These are phyloP conservation scores for Trematosphaeria pertusa DNA, from an alignment of 2,329 filamentous ascomycete species.

Conservation along the genomic window DNA sequence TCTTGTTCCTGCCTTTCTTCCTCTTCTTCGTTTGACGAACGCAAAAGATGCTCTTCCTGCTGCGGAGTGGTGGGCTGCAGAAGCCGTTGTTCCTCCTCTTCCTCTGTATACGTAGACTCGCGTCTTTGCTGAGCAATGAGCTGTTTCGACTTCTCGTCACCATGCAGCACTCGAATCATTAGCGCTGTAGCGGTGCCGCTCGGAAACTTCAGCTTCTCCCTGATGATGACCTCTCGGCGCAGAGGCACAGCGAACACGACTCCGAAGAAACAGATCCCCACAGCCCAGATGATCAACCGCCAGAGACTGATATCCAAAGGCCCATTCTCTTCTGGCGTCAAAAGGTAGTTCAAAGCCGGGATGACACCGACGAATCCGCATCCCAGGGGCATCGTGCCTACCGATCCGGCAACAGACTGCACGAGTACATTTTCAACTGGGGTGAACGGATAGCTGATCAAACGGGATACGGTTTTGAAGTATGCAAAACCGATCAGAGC, in stretches of 20 bases:
- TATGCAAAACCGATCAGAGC: conserved; percentile 94
- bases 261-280: conserved; percentile 95
- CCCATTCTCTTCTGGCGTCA: conserved; percentile 78
- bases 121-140: conserved; percentile 8
- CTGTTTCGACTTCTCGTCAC: conserved; percentile 49
- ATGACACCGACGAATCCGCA: conserved; percentile 96
- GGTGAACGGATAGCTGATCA: conserved; percentile 81
- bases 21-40: conserved; percentile 26
- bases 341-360: conserved; percentile 86
- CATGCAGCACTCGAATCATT: conserved; percentile 89
- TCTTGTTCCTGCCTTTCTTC: conserved; percentile 30
- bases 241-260: conserved; percentile 95
- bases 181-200: conserved; percentile 95
- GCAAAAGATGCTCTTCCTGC: conserved; percentile 28
- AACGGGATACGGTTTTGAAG: conserved; percentile 78
- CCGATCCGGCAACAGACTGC: conserved; percentile 92
- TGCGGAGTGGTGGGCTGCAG: conserved; percentile 33
- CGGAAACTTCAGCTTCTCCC: conserved; percentile 91
- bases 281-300: conserved; percentile 86
- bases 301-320: conserved; percentile 74
- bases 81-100: conserved; percentile 46
- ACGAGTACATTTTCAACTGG: conserved; percentile 97
- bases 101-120: conserved; percentile 11
- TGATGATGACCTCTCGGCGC: conserved; percentile 87
- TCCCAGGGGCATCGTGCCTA: conserved; percentile 95